These are phyloP conservation scores for Aspergillus indologenus DNA, from an alignment of 495 filamentous ascomycete species.

Conservation along the genomic window DNA sequence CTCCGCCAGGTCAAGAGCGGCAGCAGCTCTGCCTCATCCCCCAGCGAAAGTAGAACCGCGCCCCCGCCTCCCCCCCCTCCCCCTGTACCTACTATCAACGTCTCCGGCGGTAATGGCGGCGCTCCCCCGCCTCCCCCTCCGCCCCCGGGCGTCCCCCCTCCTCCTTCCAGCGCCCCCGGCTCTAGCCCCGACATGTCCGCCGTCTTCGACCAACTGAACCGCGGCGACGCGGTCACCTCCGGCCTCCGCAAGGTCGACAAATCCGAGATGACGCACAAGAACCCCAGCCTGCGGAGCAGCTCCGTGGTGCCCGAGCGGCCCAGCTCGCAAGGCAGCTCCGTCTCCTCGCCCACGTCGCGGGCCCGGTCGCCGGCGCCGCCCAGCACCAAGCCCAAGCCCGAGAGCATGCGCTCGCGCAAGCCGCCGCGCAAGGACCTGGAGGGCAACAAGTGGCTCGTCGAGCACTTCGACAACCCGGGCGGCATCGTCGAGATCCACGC, in stretches of 20 bases:
- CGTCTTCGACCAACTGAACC: slow-evolving; percentile 88
- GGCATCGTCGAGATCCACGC: slow-evolving; percentile 74
- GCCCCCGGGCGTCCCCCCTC: slow-evolving; percentile 41
- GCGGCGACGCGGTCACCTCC: slow-evolving; percentile 79
- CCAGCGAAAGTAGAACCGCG: slow-evolving; percentile 29
- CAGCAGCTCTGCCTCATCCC: slow-evolving; percentile 40
- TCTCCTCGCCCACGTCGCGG: slow-evolving; percentile 27
- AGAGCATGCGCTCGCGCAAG: slow-evolving; percentile 90
- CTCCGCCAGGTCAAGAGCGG: slow-evolving; percentile 53
- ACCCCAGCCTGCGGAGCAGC: slow-evolving; percentile 78
- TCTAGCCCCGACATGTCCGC: slow-evolving; percentile 62
- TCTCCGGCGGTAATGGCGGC: slow-evolving; percentile 52
- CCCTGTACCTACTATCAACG: slow-evolving; percentile 53
- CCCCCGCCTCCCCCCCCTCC: slow-evolving; percentile 59
- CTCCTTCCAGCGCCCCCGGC: slow-evolving; percentile 29
- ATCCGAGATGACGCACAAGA: slow-evolving; percentile 97
- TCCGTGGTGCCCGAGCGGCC: slow-evolving; percentile 61
- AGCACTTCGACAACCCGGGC: slow-evolving; percentile 82
- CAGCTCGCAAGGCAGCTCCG: slow-evolving; percentile 46
- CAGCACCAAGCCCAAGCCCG: slow-evolving; percentile 88
- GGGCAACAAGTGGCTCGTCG: slow-evolving; percentile 93
- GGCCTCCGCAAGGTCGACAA: slow-evolving; percentile 90
- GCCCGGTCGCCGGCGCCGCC: slow-evolving; percentile 75
- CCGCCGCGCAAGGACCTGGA: slow-evolving; percentile 88
- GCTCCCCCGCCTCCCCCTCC: slow-evolving; percentile 82